Evolutionary conservation across 306 rosid genomes (phyloP), one percentile per base, ranked within the genome.

Genomic region (Vigna radiata): DNA sequence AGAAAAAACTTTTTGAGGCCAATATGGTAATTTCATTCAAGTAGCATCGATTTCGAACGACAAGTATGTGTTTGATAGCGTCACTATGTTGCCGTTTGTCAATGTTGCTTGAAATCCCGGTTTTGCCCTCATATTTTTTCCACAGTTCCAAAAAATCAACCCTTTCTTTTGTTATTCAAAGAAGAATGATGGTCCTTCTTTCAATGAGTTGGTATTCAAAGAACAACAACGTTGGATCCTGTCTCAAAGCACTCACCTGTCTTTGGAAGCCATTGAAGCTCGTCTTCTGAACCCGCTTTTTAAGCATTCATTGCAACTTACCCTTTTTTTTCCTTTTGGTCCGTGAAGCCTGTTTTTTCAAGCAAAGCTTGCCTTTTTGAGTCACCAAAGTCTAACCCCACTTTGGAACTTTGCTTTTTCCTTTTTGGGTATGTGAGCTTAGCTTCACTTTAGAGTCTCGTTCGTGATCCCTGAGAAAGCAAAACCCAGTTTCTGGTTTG

Each of bases 241-340:
- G 46, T 77, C 75, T 77, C 68, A 39, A 36, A 41, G 14, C 53
- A 29, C 54, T 39, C 29, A 21, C 65, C 70, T 66, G 59, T 73
- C 52, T 68, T 74, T 83, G 64, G 75, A 75, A 77, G 7, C 85
- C 88, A 81, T 65, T 82, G 62, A 48, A 76, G 87, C 70, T 84
- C 80, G 46, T 83, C 87, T 91, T 75, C 73, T 12, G 16, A 33
- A 54, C 80, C 80, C 74, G 13, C 0, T 48, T 44, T 18, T 55
- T 13, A 43, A 56, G 71, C 78, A 71, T 73, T 82, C 59, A 60
- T 67, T 79, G 76, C 11, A 54, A 48, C 80, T 72, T 75, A 82
- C 14, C 74, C 61, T 50, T 82, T 48, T 33, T 4, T 53, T 2
- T 7, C 36, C 46, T 79, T 79, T 80, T 83, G 14, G 70, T 71